Conservation (phyloP, 352 stramenopile species). For the Phytophthora cryptogea region DNA sequence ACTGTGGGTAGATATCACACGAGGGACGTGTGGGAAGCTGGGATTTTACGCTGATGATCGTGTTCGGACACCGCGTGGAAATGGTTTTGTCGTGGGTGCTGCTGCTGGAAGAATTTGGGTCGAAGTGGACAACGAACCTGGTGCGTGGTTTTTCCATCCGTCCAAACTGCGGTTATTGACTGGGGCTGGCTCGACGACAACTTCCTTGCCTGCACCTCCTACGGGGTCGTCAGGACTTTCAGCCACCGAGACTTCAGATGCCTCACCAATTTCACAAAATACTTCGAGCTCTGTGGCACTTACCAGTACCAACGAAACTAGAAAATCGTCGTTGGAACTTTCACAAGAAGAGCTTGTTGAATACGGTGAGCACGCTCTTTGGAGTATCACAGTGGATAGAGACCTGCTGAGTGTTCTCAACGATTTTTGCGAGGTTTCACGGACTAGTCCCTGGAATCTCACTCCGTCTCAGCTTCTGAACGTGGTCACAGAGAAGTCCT, state of each 20-base stretch:
- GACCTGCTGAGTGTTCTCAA: conserved; percentile 51
- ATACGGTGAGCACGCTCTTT: conserved; percentile 40
- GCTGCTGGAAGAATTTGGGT: conserved; percentile 74
- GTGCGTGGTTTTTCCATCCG: conserved; percentile 83
- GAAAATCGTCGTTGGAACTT: conserved; percentile 3
- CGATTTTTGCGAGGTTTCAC: conserved; percentile 55
- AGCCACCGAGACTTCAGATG: background rate
- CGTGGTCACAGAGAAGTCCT: conserved; percentile 34
- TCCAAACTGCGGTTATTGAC: conserved; percentile 59
- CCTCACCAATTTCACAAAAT: background rate
- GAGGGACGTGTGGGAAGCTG: conserved; percentile 33
- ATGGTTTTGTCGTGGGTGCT: conserved; percentile 69
- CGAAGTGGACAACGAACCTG: conserved; percentile 74
- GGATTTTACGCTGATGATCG: conserved; percentile 62
- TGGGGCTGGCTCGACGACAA: conserved; percentile 12
- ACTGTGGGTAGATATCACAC: conserved; percentile 73
- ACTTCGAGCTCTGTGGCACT: background rate
- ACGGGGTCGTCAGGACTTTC: background rate
- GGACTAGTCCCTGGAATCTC: conserved; percentile 69
- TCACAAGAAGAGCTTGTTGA: conserved; percentile 29
- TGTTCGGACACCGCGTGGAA: conserved; percentile 77
- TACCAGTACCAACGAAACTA: background rate
- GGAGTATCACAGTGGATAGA: conserved; percentile 47
- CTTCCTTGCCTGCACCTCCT: conserved; percentile 5
- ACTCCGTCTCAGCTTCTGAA: conserved; percentile 40